Base-by-base conservation (phyloP, 495 filamentous ascomycete species). In the Annulohypoxylon nitens region DNA sequence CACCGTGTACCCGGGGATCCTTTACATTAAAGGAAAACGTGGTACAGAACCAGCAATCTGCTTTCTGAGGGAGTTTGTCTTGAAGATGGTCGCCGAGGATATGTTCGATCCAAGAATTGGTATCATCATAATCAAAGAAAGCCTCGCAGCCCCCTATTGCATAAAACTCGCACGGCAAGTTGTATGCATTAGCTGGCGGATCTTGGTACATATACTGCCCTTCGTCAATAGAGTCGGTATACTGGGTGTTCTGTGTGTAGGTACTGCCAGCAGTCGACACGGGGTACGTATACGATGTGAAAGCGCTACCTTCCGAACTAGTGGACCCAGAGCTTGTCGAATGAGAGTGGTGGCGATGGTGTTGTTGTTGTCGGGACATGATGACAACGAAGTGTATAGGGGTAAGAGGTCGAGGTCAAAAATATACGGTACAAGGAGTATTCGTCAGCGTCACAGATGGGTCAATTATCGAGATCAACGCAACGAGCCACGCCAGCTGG, bases 11-110 rank as follows among this genome's bases (percentile, higher is more conserved):
- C 0, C 47, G 12, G 2, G 12, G 11, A 2, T 12, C 7, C 12
- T 45, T 54, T 12, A 72, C 57, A 30, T 76, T 68, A 45, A 83
- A 85, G 0, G 5, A 16, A 5, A 34, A 48, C 1, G 74, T 47
- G 70, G 86, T 80, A 71, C 86, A 88, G 64, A 85, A 86, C 78
- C 81, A 86, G 74, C 86, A 88, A 0, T 77, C 43, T 6, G 79
- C 72, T 12, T 50, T 64, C 0, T 5, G n/a, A n/a, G 86, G 86
- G 14, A 83, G 78, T 0, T 7, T 18, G 20, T 70, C 43, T 0
- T 33, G 2, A 0, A 81, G 67, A 43, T 87, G 84, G 5, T 78
- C 63, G 23, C 41, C 41, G 8, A 70, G 41, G 36, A 83, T 80
- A 61, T 88, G 86, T 3, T 81, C 62, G 25, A 86, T 79, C 85